Evolutionary conservation across 345 rosid genomes (phyloP), one percentile per base, ranked within the genome.

Genomic region (Ailanthus altissimus): DNA sequence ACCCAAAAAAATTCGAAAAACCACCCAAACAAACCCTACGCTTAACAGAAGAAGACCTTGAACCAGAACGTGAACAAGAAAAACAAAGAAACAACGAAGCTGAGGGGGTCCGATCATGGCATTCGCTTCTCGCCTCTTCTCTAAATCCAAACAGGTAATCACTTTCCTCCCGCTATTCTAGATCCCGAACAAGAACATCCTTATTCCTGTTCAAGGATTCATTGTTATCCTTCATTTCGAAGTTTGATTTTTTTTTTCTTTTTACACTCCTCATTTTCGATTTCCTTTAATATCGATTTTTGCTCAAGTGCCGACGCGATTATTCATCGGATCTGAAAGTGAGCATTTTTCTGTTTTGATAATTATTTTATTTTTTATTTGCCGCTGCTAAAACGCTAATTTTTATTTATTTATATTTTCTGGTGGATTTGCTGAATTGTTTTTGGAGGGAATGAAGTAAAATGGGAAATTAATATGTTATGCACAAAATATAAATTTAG

Each of bases 71-170:
- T 32, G n/a, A n/a, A 32, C 38, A 1, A 18, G 67, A 42, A 50
- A 79, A n/a, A n/a, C n/a, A 8, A 72, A 45, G 16, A 59, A 66
- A 78, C 56, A 58, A 15, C 23, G 23, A 73, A 13, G 2, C 54
- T 46, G 60, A 59, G 70, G 60, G 36, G 21, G 45, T 59, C 60
- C 70, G 72, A 77, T 77, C 80, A 94, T 94, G 97, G 90, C 98
- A 8, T 81, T 86, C 85, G 75, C 94, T 70, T 83, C 89, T 82
- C 97, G 98, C 18, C 81, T 91, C 65, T 60, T 90, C 43, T 83
- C 93, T 79, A 91, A 89, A 91, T 88, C 94, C 75, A 89, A 89
- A 79, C 98, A 92, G 97, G 98, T 91, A 69, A 11, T 1, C 0
- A 10, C 21, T 10, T 16, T 25, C n/a, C 38, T 60, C 20, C 46